phyloP scores from a whole-genome alignment of 2,329 filamentous ascomycete species.

The Aulographum hederae region DNA sequence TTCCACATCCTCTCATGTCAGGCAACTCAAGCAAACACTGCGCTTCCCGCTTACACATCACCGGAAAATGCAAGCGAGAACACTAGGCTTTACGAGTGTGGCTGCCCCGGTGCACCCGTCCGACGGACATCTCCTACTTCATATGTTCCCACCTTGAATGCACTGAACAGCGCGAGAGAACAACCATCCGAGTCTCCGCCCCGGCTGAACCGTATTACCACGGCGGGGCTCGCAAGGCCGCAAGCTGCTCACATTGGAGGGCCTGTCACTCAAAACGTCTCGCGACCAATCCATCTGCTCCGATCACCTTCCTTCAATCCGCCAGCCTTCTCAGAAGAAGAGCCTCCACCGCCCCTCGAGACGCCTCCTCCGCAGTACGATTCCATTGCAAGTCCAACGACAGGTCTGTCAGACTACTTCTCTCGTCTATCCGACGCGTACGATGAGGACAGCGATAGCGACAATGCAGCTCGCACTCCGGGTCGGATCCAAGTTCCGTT shows the following conservation, averaged over 20 bases:
- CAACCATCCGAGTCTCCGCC: background rate
- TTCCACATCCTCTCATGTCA: slow-evolving; percentile 87
- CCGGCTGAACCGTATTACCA: background rate
- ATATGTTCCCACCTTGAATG: slow-evolving; percentile 38
- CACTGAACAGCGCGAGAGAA: slow-evolving; percentile 22
- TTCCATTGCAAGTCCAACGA: slow-evolving; percentile 53
- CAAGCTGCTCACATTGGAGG: slow-evolving; percentile 26
- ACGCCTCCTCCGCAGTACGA: slow-evolving; percentile 81
- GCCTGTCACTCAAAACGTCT: slow-evolving; percentile 15
- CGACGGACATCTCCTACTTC: slow-evolving; percentile 28
- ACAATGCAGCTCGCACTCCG: slow-evolving; percentile 25
- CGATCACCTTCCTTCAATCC: slow-evolving; percentile 76
- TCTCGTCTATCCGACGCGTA: slow-evolving; percentile 49
- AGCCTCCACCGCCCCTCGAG: slow-evolving; percentile 52
- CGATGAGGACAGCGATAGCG: slow-evolving; percentile 40
- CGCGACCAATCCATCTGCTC: slow-evolving; percentile 67
- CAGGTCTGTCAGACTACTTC: slow-evolving; percentile 70
- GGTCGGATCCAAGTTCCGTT: slow-evolving; percentile 3
- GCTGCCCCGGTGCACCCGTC: slow-evolving; percentile 46
- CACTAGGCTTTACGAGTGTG: slow-evolving; percentile 32
- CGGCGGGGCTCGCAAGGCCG: slow-evolving; percentile 31
- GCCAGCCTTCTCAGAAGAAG: slow-evolving; percentile 68
- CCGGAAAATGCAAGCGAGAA: slow-evolving; percentile 21
- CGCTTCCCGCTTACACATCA: slow-evolving; percentile 61
- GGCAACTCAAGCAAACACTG: slow-evolving; percentile 79